A percentile compares a stretch with the other conserved stretches of the same genome.
phyloP scores from a whole-genome alignment of 2,329 filamentous ascomycete species.

The Apiospora sp. region DNA sequence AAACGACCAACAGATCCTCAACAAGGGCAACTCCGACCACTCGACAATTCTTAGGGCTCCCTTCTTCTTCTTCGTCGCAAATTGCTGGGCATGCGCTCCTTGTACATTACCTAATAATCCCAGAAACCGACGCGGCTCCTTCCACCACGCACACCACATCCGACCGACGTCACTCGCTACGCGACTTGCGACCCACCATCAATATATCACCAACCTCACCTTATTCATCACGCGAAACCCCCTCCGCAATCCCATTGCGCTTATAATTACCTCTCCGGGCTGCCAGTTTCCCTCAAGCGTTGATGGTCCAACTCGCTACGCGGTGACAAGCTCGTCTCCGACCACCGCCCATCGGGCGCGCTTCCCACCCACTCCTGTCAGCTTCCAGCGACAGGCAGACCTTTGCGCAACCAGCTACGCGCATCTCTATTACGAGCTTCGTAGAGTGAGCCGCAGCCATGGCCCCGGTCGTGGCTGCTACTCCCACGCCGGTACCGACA shows the following conservation, averaged over 20 bases:
- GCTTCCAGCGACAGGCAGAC: background rate
- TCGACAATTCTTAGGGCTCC: background rate
- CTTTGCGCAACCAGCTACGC: constrained; percentile 26
- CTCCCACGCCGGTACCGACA: constrained; percentile 32
- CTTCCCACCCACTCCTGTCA: constrained; percentile 11
- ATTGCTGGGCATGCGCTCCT: constrained; percentile 22
- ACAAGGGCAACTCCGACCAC: constrained; percentile 11
- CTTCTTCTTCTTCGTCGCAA: constrained; percentile 23
- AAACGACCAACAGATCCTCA: background rate
- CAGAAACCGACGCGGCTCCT: background rate
- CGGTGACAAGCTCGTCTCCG: constrained; percentile 21
- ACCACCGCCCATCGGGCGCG: constrained; percentile 2
- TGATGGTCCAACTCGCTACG: constrained; percentile 7
- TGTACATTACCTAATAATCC: constrained; percentile 15
- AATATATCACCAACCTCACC: background rate
- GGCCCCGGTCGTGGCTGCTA: constrained; percentile 62
- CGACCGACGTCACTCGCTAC: constrained; percentile 26
- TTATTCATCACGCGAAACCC: constrained; percentile 19
- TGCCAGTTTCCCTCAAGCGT: background rate
- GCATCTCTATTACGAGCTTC: constrained; percentile 26
- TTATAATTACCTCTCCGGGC: background rate
- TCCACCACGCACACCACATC: background rate
- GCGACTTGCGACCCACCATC: constrained; percentile 25
- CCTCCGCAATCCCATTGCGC: background rate
- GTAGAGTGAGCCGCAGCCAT: constrained; percentile 47